phyloP scores from a whole-genome alignment of 2,329 filamentous ascomycete genomes.

The Pseudogymnoascus sp. region DNA sequence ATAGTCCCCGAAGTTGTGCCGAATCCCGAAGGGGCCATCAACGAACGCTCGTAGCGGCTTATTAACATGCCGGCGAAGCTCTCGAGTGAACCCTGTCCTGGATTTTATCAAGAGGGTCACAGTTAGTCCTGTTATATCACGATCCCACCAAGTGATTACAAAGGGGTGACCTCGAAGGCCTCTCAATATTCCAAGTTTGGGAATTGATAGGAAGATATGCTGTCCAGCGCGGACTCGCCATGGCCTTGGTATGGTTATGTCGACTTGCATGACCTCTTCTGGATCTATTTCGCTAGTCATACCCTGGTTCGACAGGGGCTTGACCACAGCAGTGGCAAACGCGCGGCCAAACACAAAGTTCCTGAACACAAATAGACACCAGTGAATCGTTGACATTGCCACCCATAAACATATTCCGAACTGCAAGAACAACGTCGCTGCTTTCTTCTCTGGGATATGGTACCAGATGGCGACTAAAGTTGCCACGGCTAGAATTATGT shows the following conservation, averaged over 20 bases:
- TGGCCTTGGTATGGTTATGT: slow-evolving; percentile 13
- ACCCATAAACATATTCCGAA: slow-evolving; percentile 12
- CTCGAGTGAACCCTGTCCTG: slow-evolving; percentile 13
- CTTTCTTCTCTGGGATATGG: slow-evolving; percentile 11
- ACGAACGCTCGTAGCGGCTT: slow-evolving; percentile 10
- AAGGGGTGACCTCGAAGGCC: slow-evolving; percentile 13
- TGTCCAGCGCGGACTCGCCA: slow-evolving; percentile 13
- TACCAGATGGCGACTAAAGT: slow-evolving; percentile 8
- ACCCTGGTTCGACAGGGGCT: slow-evolving; percentile 6
- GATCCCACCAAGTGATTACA: slow-evolving; percentile 16
- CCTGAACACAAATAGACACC: slow-evolving; percentile 12
- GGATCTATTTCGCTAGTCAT: background rate
- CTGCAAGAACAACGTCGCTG: slow-evolving; percentile 11
- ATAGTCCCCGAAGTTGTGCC: slow-evolving; percentile 13
- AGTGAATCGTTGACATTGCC: slow-evolving; percentile 5
- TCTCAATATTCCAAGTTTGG: slow-evolving; percentile 11
- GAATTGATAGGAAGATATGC: slow-evolving; percentile 14
- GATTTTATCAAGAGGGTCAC: slow-evolving; percentile 14
- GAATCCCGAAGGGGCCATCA: slow-evolving; percentile 11
- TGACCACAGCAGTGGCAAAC: slow-evolving; percentile 11
- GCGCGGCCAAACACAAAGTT: slow-evolving; percentile 12
- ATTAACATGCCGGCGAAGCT: slow-evolving; percentile 5
- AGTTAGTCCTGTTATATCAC: slow-evolving; percentile 9
- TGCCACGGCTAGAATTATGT: slow-evolving; percentile 10
- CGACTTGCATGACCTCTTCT: slow-evolving; percentile 9